Percentiles rank a stretch among this genome's conserved stretches.
phyloP scores from a whole-genome alignment of 2,329 filamentous ascomycete genomes.

The Penicillium psychrosexuale region DNA sequence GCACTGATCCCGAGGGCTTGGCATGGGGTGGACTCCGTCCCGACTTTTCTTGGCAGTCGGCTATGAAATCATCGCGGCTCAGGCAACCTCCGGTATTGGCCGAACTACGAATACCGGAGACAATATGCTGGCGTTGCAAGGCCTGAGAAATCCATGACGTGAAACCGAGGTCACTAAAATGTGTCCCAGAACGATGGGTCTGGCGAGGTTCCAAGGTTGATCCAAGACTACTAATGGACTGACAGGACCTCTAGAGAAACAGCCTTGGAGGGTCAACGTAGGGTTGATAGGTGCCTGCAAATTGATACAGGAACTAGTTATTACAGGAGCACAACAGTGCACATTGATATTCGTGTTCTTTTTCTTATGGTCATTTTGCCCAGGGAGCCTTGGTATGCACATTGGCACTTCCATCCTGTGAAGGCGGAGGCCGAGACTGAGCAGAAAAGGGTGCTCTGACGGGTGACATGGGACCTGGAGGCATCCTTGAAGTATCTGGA shows the following conservation, averaged over 20 bases:
- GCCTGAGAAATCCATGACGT: background rate
- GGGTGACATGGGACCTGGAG: slow-evolving; percentile 29
- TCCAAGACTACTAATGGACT: background rate
- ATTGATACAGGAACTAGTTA: background rate
- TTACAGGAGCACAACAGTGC: background rate
- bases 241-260: background rate
- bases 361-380: slow-evolving; percentile 26
- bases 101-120: background rate
- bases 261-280: no score
- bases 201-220: background rate
- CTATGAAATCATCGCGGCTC: background rate
- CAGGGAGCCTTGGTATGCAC: slow-evolving; percentile 40
- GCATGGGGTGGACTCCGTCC: slow-evolving; percentile 9
- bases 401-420: slow-evolving; percentile 17
- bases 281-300: background rate
- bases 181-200: background rate
- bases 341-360: background rate
- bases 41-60: slow-evolving; percentile 12
- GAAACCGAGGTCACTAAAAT: background rate
- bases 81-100: background rate
- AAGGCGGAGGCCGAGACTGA: slow-evolving; percentile 14
- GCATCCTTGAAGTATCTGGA: slow-evolving; percentile 30
- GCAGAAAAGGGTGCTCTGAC: slow-evolving; percentile 35
- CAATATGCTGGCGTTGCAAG: background rate
- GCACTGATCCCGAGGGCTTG: slow-evolving; percentile 11